Evolutionary conservation across 495 filamentous ascomycete genomes (phyloP).

Genomic region (Aspergillus conjunctus): DNA sequence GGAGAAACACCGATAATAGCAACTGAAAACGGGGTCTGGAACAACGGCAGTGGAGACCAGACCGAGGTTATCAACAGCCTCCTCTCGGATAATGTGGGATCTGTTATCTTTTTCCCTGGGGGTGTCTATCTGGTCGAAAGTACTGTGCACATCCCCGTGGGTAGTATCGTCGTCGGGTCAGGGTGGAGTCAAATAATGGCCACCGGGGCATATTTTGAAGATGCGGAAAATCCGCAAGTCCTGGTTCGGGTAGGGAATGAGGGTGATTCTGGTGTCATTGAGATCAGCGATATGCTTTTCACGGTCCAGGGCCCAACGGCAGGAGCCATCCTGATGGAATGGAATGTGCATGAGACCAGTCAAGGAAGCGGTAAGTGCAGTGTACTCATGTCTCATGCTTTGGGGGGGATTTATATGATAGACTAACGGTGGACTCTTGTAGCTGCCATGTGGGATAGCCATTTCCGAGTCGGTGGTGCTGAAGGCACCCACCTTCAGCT

Average conservation of each 20-base stretch:
- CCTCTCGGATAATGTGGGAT: constrained; percentile 55
- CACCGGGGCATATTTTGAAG: constrained; percentile 63
- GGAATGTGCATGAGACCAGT: constrained; percentile 67
- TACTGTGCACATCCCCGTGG: constrained; percentile 69
- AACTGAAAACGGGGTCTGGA: constrained; percentile 6
- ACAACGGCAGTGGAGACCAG: constrained; percentile 49
- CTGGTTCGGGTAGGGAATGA: constrained; percentile 71
- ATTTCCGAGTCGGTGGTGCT: constrained; percentile 74
- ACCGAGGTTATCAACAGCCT: constrained; percentile 61
- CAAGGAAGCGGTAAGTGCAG: constrained; percentile 46
- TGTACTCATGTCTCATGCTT: too few relatives aligned
- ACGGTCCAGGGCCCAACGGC: constrained; percentile 68
- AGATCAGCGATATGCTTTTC: constrained; percentile 81
- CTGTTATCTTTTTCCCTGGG: constrained; percentile 77
- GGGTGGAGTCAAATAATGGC: constrained; percentile 82
- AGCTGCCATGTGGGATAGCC: constrained; percentile 52
- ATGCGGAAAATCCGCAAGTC: constrained; percentile 67
- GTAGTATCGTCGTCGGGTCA: constrained; percentile 71
- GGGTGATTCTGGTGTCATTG: constrained; percentile 71
- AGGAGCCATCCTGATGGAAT: constrained; percentile 81
- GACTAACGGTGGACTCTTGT: too few relatives aligned
- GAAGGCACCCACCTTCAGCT: constrained; percentile 73
- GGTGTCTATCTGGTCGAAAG: constrained; percentile 78
- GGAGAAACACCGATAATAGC: constrained; percentile 2
- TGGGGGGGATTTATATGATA: too few relatives aligned